phyloP scores from a whole-genome alignment of 805 yeast species.

The Monosporozyma servazzii region DNA sequence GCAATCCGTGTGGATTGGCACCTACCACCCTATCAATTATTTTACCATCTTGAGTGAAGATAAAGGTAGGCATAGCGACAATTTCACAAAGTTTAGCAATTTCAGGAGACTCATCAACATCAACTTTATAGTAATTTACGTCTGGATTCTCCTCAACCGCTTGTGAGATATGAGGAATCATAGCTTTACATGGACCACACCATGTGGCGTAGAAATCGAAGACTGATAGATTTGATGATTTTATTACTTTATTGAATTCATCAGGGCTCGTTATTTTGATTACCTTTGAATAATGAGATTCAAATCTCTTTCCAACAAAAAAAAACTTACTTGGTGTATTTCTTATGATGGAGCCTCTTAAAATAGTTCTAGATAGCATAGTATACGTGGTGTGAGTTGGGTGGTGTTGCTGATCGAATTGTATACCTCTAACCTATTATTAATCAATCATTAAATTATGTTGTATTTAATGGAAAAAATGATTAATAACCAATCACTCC shows the following conservation, averaged over 20 bases:
- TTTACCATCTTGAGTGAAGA: slow-evolving; percentile 53
- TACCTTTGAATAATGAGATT: slow-evolving; percentile 20
- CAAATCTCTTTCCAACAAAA: slow-evolving; percentile 4
- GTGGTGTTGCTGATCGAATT: not conserved
- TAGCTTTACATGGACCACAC: slow-evolving; percentile 77
- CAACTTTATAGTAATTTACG: slow-evolving; percentile 58
- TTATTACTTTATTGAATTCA: not conserved
- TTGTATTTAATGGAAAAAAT: too few relatives aligned
- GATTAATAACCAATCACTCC: too few relatives aligned
- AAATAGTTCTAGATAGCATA: not conserved
- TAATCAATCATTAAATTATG: not conserved
- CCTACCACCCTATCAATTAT: slow-evolving; percentile 53
- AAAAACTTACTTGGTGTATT: slow-evolving; percentile 2
- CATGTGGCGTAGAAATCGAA: slow-evolving; percentile 65
- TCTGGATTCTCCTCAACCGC: slow-evolving; percentile 30
- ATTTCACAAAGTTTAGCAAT: slow-evolving; percentile 53
- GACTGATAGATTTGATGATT: slow-evolving; percentile 33
- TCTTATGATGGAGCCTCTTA: not conserved
- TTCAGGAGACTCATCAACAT: slow-evolving; percentile 55
- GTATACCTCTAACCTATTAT: not conserved
- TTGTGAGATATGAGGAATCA: slow-evolving; percentile 47
- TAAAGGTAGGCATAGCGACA: slow-evolving; percentile 70
- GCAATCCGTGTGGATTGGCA: slow-evolving; percentile 37
- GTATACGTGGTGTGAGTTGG: not conserved
- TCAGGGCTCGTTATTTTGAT: slow-evolving; percentile 17